These are phyloP conservation scores for Hymenoscyphus scutula DNA, from an alignment of 2,329 filamentous ascomycete species.

Conservation along the genomic window DNA sequence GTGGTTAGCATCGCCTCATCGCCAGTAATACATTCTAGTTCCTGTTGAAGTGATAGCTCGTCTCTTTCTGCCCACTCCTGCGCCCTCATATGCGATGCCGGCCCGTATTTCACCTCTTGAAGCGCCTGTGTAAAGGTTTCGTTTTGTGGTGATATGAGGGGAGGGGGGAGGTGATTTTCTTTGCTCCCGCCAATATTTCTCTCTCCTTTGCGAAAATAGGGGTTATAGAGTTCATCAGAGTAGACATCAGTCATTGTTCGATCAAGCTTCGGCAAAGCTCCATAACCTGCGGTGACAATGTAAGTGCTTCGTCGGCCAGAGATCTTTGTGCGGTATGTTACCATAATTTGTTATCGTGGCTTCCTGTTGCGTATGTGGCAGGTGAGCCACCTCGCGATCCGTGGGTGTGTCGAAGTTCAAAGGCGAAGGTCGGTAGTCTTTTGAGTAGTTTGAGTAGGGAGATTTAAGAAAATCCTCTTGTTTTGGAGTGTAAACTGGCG, in stretches of 20 bases:
- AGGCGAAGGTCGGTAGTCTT: slow-evolving; percentile 10
- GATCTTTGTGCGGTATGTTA: slow-evolving; percentile 43
- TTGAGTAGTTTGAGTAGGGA: slow-evolving; percentile 38
- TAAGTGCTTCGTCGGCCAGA: slow-evolving; percentile 67
- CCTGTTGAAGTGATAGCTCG: slow-evolving; percentile 42
- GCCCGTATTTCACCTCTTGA: slow-evolving; percentile 49
- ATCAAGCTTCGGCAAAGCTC: slow-evolving; percentile 72
- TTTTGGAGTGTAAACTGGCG: slow-evolving; percentile 36
- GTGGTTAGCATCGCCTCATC: slow-evolving; percentile 63
- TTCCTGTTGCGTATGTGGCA: too few species aligned
- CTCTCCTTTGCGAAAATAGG: too few species aligned
- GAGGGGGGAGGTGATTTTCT: too few species aligned
- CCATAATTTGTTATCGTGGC: slow-evolving; percentile 58
- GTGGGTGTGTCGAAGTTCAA: slow-evolving; percentile 25
- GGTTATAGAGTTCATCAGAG: slow-evolving; percentile 82
- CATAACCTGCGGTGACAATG: slow-evolving; percentile 48
- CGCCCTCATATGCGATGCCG: slow-evolving; percentile 59
- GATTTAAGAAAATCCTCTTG: slow-evolving; percentile 33
- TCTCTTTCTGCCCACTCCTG: slow-evolving; percentile 61
- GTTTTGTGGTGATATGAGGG: too few species aligned
- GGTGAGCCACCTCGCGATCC: slow-evolving; percentile 38
- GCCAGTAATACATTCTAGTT: too few species aligned
- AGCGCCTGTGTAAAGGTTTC: too few species aligned
- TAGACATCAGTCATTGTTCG: slow-evolving; percentile 84
- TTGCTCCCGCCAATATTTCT: too few species aligned